These are phyloP conservation scores for Metschnikowia colocasiae DNA, from an alignment of 805 yeast genomes.

Conservation along the genomic window DNA sequence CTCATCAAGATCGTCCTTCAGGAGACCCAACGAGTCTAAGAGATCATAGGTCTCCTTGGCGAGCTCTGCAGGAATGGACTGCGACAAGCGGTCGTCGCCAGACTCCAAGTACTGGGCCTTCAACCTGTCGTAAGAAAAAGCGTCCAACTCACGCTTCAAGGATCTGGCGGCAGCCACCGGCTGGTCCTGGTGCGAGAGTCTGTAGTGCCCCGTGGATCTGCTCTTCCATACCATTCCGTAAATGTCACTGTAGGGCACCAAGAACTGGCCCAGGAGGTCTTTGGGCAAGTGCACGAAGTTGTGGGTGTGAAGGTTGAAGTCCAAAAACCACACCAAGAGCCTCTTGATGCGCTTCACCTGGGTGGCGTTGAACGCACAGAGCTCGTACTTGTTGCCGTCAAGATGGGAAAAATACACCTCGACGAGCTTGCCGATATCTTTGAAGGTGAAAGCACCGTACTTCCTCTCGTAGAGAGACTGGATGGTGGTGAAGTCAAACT, in stretches of 20 bases:
- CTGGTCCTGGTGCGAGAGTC: conserved; percentile 2
- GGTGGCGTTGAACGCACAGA: conserved; percentile 26
- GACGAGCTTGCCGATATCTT: conserved; percentile 27
- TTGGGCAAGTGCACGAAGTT: conserved; percentile 20
- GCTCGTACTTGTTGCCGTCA: conserved; percentile 26
- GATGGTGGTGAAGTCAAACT: conserved; percentile 30
- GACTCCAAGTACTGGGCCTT: background rate
- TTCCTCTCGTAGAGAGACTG: conserved; percentile 27
- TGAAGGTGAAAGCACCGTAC: conserved; percentile 25
- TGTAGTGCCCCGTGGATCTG: conserved; percentile 20
- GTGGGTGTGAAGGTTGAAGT: conserved; percentile 28
- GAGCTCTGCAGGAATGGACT: conserved; percentile 1
- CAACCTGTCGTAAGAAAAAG: conserved; percentile 9
- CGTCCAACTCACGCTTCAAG: conserved; percentile 11
- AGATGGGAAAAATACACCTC: conserved; percentile 34
- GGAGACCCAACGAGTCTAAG: conserved; percentile 6
- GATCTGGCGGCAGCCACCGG: background rate
- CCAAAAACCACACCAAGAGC: conserved; percentile 37
- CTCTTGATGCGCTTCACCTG: conserved; percentile 36
- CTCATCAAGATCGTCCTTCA: conserved; percentile 4
- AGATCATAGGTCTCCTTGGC: conserved; percentile 7
- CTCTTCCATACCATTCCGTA: conserved; percentile 33
- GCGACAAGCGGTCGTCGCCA: conserved; percentile 3
- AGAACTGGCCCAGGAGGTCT: conserved; percentile 3
- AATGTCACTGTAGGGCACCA: conserved; percentile 30